A percentile compares a stretch with the other conserved stretches of the same genome.
Evolutionary conservation across 2,329 filamentous ascomycete species (phyloP).

Genomic region (Fusarium sp.): DNA sequence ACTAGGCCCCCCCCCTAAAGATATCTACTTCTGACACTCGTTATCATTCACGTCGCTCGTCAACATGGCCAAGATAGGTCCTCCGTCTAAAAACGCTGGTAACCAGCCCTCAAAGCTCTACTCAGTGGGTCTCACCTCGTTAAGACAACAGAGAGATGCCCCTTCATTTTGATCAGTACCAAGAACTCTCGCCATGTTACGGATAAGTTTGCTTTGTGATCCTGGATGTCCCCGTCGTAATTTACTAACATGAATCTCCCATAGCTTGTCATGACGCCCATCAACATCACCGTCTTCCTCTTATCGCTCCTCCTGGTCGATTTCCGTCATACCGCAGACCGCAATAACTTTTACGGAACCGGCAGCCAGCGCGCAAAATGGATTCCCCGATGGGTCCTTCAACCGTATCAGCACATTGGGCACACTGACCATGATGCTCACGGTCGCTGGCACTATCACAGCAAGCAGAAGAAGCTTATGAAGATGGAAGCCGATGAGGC

Average conservation of each 20-base stretch:
- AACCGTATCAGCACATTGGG: slow-evolving; percentile 50
- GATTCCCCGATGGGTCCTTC: slow-evolving; percentile 44
- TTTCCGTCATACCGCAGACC: slow-evolving; percentile 61
- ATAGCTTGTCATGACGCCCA: slow-evolving; percentile 65
- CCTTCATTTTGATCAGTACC: not conserved
- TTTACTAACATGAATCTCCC: slow-evolving; percentile 38
- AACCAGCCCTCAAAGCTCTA: slow-evolving; percentile 40
- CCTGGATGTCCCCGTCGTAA: not conserved
- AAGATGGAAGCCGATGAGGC: slow-evolving; percentile 70
- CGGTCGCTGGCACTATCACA: slow-evolving; percentile 59
- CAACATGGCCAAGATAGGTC: slow-evolving; percentile 24
- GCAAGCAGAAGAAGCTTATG: slow-evolving; percentile 67
- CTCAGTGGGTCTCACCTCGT: slow-evolving; percentile 33
- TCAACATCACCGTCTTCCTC: slow-evolving; percentile 71
- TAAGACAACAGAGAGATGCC: not conserved
- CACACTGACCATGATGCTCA: slow-evolving; percentile 34
- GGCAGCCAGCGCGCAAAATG: slow-evolving; percentile 44
- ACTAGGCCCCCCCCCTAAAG: not conserved
- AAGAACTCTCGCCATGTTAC: slow-evolving; percentile 1
- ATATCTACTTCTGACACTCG: not conserved
- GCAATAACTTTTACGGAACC: slow-evolving; percentile 52
- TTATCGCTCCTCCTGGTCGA: slow-evolving; percentile 72
- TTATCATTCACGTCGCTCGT: not conserved
- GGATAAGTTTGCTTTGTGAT: not conserved
- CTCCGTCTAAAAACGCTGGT: slow-evolving; percentile 12